Evolutionary conservation across 2,329 filamentous ascomycete species (phyloP).

Genomic region (Chrysoporthe cubensis): DNA sequence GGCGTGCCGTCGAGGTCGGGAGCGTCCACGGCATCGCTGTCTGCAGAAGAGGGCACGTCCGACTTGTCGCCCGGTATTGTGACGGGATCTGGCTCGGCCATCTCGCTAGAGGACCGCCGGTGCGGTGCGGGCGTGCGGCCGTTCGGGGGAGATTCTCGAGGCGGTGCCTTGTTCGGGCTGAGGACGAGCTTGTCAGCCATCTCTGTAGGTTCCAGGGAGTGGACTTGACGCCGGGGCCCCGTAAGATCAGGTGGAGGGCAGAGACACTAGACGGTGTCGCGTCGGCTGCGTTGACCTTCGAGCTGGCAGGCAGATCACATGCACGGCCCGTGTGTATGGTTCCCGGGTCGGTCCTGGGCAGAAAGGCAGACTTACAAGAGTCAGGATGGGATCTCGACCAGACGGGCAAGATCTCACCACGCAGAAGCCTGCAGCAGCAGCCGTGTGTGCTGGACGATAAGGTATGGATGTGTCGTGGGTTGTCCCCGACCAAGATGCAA

Average conservation of each 20-base stretch:
- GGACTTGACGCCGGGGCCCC: neutral
- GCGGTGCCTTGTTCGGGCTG: constrained; percentile 45
- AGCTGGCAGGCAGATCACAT: neutral
- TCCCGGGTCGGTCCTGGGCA: neutral
- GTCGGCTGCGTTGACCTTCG: neutral
- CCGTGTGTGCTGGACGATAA: neutral
- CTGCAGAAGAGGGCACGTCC: constrained; percentile 42
- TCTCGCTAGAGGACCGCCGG: constrained; percentile 45
- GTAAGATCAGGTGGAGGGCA: neutral
- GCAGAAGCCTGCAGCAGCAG: neutral
- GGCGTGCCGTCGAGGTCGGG: constrained; percentile 48
- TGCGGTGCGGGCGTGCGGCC: constrained; percentile 40
- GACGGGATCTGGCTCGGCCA: constrained; percentile 46
- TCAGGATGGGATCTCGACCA: neutral
- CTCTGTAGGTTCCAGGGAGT: neutral
- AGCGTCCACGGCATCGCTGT: constrained; percentile 44
- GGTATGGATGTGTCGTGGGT: neutral
- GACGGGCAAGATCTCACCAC: neutral
- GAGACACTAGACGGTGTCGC: neutral
- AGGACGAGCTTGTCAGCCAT: constrained; percentile 50
- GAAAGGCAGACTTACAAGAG: neutral
- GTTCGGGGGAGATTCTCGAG: constrained; percentile 45
- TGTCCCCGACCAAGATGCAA: neutral
- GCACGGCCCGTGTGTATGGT: neutral
- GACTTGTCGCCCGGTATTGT: constrained; percentile 43